Percentiles rank a stretch among this genome's conserved stretches.
Conservation (phyloP, 768 basidiomycete species). For the Gloeostereum incarnatum region DNA sequence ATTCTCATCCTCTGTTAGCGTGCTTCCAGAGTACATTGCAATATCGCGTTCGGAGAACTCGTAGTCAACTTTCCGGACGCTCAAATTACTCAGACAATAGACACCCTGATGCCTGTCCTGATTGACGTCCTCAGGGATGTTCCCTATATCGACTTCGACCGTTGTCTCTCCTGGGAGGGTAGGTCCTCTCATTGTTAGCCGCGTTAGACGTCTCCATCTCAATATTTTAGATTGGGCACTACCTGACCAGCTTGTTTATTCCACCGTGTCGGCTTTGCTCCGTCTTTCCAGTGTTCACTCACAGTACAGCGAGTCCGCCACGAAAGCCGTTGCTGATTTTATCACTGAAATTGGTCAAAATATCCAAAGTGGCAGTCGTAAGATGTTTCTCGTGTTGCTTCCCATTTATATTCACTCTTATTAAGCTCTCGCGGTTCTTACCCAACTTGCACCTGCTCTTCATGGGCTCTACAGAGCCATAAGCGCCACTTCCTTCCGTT, state of each 20-base stretch:
- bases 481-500: slow-evolving; percentile 67
- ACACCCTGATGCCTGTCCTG: slow-evolving; percentile 48
- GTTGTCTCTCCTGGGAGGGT: slow-evolving; percentile 77
- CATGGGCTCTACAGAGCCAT: slow-evolving; percentile 86
- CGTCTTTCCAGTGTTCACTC: slow-evolving; percentile 48
- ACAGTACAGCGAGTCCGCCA: slow-evolving; percentile 37
- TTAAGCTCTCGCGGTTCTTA: slow-evolving; percentile 62
- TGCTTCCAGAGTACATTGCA: slow-evolving; percentile 65
- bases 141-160: slow-evolving; percentile 71
- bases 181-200: slow-evolving; percentile 6
- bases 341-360: slow-evolving; percentile 45
- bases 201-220: background rate
- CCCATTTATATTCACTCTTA: background rate
- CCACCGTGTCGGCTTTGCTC: slow-evolving; percentile 69
- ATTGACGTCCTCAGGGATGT: slow-evolving; percentile 63
- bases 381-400: slow-evolving; percentile 14
- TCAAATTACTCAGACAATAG: slow-evolving; percentile 40
- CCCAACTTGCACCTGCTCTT: slow-evolving; percentile 70
- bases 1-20: slow-evolving; percentile 30
- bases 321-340: slow-evolving; percentile 54
- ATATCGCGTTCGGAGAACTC: slow-evolving; percentile 77
- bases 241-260: slow-evolving; percentile 76
- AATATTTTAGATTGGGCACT: slow-evolving; percentile 64
- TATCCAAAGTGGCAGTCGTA: slow-evolving; percentile 46
- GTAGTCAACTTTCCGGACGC: slow-evolving; percentile 52